Evolutionary conservation across 345 rosid species (phyloP).

Genomic region (Cardiospermum halicacabum): DNA sequence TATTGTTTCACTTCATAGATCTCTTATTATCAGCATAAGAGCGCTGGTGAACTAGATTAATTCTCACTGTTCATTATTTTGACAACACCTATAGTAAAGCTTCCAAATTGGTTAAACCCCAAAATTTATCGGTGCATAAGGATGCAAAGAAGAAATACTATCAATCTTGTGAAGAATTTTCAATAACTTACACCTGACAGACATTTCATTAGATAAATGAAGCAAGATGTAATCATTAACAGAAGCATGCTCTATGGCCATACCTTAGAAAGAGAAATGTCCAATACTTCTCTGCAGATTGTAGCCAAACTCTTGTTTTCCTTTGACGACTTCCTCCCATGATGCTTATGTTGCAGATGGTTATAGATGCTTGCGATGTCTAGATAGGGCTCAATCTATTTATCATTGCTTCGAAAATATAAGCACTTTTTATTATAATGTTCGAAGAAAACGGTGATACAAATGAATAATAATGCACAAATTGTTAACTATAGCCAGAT

Average conservation of each 20-base stretch:
- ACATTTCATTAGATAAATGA: not conserved
- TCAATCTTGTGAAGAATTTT: not conserved
- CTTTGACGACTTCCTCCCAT: conserved; percentile 53
- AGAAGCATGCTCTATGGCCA: conserved; percentile 18
- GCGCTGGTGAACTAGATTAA: not conserved
- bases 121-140: not conserved
- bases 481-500: not conserved
- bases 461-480: not conserved
- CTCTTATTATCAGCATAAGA: not conserved
- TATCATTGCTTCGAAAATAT: conserved; percentile 19
- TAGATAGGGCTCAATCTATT: conserved; percentile 81
- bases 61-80: not conserved
- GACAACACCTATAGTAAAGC: not conserved
- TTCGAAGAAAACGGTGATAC: not conserved
- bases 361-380: conserved; percentile 56
- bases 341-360: conserved; percentile 50
- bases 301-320: conserved; percentile 70
- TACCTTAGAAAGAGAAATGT: conserved; percentile 77
- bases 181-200: not conserved
- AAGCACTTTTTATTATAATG: conserved; percentile 3
- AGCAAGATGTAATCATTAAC: not conserved
- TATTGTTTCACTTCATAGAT: not conserved
- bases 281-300: conserved; percentile 65
- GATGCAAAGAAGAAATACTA: not conserved
- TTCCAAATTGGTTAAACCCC: not conserved